Conservation (phyloP, 1,284 basidiomycete genomes). For the Puccinia hordei region DNA sequence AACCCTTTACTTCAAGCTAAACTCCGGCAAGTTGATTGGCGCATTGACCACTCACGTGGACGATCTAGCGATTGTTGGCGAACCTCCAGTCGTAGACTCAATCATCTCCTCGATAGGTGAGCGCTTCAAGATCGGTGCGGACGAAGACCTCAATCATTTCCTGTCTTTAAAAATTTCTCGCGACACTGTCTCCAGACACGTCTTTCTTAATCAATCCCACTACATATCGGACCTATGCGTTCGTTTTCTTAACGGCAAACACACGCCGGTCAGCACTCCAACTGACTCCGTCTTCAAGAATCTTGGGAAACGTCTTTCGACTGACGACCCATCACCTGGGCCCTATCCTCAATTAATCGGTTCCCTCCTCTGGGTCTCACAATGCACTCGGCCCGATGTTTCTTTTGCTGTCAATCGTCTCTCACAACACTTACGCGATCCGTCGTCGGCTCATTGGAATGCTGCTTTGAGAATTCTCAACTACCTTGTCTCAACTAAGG, state of each 20-base stretch:
- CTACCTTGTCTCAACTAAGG: not conserved
- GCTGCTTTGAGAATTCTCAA: not conserved
- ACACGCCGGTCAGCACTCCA: too few relatives aligned
- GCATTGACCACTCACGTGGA: too few relatives aligned
- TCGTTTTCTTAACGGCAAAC: too few relatives aligned
- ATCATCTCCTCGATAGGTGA: not conserved
- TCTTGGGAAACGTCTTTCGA: not conserved
- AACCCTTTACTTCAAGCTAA: not conserved
- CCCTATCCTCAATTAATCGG: too few relatives aligned
- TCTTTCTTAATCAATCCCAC: too few relatives aligned
- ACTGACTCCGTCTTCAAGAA: not conserved
- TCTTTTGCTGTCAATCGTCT: slow-evolving; percentile 8
- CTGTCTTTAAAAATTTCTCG: too few relatives aligned
- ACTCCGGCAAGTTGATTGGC: not conserved
- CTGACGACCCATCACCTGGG: not conserved
- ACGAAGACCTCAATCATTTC: too few relatives aligned
- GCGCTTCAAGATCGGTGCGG: too few relatives aligned
- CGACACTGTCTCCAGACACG: too few relatives aligned
- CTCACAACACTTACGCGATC: slow-evolving; percentile 4
- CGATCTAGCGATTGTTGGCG: not conserved
- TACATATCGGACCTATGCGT: too few relatives aligned
- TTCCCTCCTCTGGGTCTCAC: too few relatives aligned
- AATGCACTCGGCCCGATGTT: not conserved
- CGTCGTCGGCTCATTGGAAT: not conserved
- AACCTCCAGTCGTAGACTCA: not conserved